These are phyloP conservation scores for Lithospermum erythrorhizon DNA, from an alignment of 257 asterid genomes.

Conservation along the genomic window DNA sequence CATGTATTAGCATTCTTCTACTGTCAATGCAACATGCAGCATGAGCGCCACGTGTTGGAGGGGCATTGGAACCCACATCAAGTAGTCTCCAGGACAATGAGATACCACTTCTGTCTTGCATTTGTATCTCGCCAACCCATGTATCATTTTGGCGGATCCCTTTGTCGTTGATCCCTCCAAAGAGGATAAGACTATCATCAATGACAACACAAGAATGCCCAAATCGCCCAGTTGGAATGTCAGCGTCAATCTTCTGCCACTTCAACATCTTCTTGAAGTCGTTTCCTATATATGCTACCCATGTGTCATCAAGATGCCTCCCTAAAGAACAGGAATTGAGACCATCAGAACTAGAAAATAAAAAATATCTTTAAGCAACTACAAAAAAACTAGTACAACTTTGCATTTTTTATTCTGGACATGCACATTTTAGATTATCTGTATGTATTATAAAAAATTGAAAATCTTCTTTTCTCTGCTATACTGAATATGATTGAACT, in stretches of 20 bases:
- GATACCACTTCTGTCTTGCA: constrained; percentile 29
- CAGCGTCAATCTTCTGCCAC: constrained; percentile 63
- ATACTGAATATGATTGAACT: no score
- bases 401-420: not conserved
- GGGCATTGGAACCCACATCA: constrained; percentile 35
- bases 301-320: constrained; percentile 83
- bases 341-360: not conserved
- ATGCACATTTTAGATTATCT: not conserved
- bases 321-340: constrained; percentile 32
- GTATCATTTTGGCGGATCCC: constrained; percentile 73
- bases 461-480: not conserved
- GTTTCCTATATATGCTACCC: constrained; percentile 56
- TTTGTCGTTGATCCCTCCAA: constrained; percentile 80
- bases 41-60: constrained; percentile 90
- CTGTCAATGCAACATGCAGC: constrained; percentile 61
- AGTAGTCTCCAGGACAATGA: constrained; percentile 71
- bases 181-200: constrained; percentile 46
- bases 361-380: not conserved
- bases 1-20: constrained; percentile 60
- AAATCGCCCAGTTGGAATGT: constrained; percentile 76
- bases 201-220: constrained; percentile 74
- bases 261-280: constrained; percentile 32
- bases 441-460: no score
- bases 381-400: not conserved
- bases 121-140: constrained; percentile 49